Evolutionary conservation across 2,329 filamentous ascomycete genomes (phyloP).

Genomic region (Xylaria sp.): DNA sequence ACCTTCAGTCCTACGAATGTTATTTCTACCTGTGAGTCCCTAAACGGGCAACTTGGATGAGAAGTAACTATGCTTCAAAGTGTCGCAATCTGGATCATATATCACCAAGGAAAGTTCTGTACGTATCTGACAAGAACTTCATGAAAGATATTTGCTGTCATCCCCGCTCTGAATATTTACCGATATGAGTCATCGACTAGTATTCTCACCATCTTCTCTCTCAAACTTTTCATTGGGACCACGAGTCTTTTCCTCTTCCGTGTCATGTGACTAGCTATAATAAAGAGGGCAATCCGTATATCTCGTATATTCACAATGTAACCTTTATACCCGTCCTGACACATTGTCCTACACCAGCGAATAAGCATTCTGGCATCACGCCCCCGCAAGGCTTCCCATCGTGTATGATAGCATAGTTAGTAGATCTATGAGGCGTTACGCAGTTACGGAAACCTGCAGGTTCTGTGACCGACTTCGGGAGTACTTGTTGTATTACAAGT

Average conservation of each 20-base stretch:
- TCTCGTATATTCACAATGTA: not conserved
- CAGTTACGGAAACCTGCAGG: constrained; percentile 10
- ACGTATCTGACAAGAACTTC: not conserved
- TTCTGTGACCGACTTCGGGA: not conserved
- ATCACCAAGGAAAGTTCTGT: not conserved
- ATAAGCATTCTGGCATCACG: not conserved
- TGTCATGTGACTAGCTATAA: not conserved
- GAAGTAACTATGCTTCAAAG: not conserved
- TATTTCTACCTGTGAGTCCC: not conserved
- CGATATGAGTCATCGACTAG: not conserved
- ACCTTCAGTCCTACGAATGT: not conserved
- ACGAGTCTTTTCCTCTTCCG: not conserved
- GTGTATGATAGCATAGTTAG: constrained; percentile 1
- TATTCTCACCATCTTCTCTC: not conserved
- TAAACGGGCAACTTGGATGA: too few relatives aligned
- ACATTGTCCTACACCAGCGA: not conserved
- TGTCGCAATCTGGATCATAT: not conserved
- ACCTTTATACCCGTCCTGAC: not conserved
- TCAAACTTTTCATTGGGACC: not conserved
- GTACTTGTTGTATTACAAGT: not conserved
- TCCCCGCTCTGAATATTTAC: not conserved
- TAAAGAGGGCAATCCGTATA: not conserved
- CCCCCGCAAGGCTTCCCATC: too few relatives aligned
- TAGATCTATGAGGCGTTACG: not conserved
- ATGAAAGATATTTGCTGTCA: not conserved